phyloP scores from a whole-genome alignment of 805 yeast species.

The Komagataella mondaviorum region DNA sequence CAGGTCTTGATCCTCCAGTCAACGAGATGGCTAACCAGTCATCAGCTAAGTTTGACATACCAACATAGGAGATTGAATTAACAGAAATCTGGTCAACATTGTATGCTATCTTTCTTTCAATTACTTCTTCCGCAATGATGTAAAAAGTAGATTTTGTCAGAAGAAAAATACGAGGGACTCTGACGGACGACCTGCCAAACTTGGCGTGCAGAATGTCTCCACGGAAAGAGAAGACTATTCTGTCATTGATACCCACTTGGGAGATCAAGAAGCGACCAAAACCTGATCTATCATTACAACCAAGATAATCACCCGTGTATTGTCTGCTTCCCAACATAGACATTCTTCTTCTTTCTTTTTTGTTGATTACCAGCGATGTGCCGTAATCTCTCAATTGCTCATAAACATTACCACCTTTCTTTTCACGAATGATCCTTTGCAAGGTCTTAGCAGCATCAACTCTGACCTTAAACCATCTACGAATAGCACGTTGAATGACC shows the following conservation, averaged over 20 bases:
- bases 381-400: slow-evolving; percentile 84
- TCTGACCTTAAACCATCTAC: slow-evolving; percentile 68
- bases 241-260: slow-evolving; percentile 57
- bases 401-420: slow-evolving; percentile 67
- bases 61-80: slow-evolving; percentile 42
- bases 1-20: slow-evolving; percentile 49
- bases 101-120: slow-evolving; percentile 40
- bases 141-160: slow-evolving; percentile 51
- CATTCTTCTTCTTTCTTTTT: slow-evolving; percentile 83
- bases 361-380: slow-evolving; percentile 48
- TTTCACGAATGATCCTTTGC: slow-evolving; percentile 74
- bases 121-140: slow-evolving; percentile 59
- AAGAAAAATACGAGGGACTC: slow-evolving; percentile 61
- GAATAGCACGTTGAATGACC: slow-evolving; percentile 93
- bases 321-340: slow-evolving; percentile 80
- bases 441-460: slow-evolving; percentile 75
- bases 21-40: slow-evolving; percentile 78
- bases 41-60: slow-evolving; percentile 69
- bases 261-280: slow-evolving; percentile 65
- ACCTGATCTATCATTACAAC: slow-evolving; percentile 59
- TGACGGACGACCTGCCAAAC: slow-evolving; percentile 82
- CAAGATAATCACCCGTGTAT: slow-evolving; percentile 88
- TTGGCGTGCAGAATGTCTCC: slow-evolving; percentile 78
- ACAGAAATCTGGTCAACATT: slow-evolving; percentile 55
- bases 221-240: slow-evolving; percentile 61